Conservation (phyloP, 768 basidiomycete genomes). For the Boletus vermiculosoides region DNA sequence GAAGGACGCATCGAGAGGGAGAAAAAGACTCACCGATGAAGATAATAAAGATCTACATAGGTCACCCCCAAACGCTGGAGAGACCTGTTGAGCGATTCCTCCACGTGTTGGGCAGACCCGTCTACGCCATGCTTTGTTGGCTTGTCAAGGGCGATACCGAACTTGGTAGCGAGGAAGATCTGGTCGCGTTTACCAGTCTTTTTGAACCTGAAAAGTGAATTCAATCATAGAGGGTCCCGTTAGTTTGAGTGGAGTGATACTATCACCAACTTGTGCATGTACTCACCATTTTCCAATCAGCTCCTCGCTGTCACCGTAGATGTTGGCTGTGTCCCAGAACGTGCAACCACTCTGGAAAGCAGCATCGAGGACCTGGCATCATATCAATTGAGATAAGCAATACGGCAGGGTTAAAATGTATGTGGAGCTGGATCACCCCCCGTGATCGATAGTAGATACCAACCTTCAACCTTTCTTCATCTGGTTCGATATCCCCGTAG, state of each 20-base stretch:
- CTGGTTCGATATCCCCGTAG: constrained; percentile 45
- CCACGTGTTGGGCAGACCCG: constrained; percentile 43
- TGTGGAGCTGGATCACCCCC: background rate
- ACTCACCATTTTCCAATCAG: constrained; percentile 45
- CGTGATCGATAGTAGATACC: background rate
- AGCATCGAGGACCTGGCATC: constrained; percentile 41
- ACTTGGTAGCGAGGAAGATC: constrained; percentile 68
- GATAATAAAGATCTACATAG: constrained; percentile 46
- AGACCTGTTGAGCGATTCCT: constrained; percentile 37
- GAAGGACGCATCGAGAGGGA: too few relatives aligned
- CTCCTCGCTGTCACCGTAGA: constrained; percentile 44
- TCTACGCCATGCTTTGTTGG: constrained; percentile 22
- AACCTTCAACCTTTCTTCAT: constrained; percentile 56
- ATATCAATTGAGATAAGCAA: background rate
- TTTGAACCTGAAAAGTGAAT: constrained; percentile 38
- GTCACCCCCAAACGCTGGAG: constrained; percentile 43
- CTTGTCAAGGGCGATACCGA: constrained; percentile 37
- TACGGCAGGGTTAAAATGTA: background rate
- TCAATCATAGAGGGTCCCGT: too few relatives aligned
- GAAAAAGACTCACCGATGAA: constrained; percentile 36
- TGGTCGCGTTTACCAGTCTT: constrained; percentile 43
- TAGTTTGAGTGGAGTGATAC: too few relatives aligned
- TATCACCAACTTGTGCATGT: background rate
- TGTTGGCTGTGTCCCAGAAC: constrained; percentile 48
- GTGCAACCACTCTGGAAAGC: constrained; percentile 41